Conservation (phyloP, 805 yeast species). For the Metschnikowia bowlesiae region DNA sequence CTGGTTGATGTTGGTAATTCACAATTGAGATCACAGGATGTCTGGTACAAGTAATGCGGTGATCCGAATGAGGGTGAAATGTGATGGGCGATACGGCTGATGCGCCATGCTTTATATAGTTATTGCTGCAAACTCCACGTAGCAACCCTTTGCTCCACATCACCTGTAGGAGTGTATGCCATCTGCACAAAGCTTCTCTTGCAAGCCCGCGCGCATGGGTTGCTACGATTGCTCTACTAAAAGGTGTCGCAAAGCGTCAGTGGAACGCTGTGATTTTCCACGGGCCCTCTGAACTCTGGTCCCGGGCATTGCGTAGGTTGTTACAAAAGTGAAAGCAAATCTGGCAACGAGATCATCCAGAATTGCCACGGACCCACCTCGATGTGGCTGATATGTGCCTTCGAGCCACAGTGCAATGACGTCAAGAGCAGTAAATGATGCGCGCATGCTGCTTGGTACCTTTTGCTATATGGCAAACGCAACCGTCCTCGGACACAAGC, state of each 20-base stretch:
- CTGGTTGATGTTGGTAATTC: background rate
- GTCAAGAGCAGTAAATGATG: background rate
- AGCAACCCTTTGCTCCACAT: conserved; percentile 1
- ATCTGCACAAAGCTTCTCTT: conserved; percentile 1
- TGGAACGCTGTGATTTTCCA: background rate
- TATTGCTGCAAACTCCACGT: conserved; percentile 4
- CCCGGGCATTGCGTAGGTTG: background rate
- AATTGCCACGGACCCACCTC: too few species aligned
- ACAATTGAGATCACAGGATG: background rate
- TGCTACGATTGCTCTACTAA: background rate
- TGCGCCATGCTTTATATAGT: background rate
- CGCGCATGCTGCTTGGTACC: conserved; percentile 3
- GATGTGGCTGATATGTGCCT: background rate
- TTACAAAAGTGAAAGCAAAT: background rate
- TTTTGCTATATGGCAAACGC: conserved; percentile 1
- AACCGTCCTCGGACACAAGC: background rate
- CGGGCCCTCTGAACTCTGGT: background rate
- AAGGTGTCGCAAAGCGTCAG: background rate
- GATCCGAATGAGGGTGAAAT: background rate
- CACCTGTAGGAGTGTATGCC: background rate
- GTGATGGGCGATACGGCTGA: background rate
- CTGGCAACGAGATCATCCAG: background rate
- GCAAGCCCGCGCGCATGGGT: conserved; percentile 2
- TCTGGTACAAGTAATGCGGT: background rate
- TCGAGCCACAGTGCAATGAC: conserved; percentile 1